Conservation (phyloP, 1,284 basidiomycete genomes). For the Pseudomicrostroma phylloplanum region DNA sequence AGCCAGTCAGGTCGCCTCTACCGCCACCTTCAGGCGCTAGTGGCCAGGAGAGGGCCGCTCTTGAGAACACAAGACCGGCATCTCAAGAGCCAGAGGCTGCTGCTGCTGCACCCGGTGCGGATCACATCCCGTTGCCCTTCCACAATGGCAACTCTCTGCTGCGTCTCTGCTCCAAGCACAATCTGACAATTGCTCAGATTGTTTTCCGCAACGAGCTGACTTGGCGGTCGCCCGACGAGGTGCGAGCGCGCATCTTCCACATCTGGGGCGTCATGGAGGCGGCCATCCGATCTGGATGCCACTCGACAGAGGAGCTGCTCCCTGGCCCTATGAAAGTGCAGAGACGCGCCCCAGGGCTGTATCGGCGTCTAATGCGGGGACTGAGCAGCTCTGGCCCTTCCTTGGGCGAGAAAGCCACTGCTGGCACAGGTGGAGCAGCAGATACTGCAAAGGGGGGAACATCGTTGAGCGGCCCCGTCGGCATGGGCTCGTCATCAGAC, state of each 20-base stretch:
- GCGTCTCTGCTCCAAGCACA: slow-evolving; percentile 71
- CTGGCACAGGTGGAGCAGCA: not conserved
- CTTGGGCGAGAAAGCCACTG: not conserved
- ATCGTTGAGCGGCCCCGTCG: not conserved
- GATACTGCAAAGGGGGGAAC: not conserved
- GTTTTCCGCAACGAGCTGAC: slow-evolving; percentile 86
- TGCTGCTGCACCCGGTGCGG: not conserved
- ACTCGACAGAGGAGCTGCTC: slow-evolving; percentile 67
- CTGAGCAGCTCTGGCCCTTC: slow-evolving; percentile 46
- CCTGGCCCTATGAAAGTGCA: slow-evolving; percentile 66
- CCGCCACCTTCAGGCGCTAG: not conserved
- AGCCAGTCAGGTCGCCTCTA: slow-evolving; percentile 16
- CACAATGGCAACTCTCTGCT: slow-evolving; percentile 71
- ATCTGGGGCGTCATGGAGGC: slow-evolving; percentile 93
- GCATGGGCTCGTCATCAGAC: not conserved
- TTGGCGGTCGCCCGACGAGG: slow-evolving; percentile 37
- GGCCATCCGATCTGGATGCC: slow-evolving; percentile 81
- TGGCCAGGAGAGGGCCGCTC: not conserved
- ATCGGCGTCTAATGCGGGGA: slow-evolving; percentile 80
- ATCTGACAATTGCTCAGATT: slow-evolving; percentile 61
- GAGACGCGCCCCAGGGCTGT: slow-evolving; percentile 37
- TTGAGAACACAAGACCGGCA: not conserved
- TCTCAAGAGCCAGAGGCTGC: not conserved
- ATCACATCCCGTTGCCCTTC: slow-evolving; percentile 72
- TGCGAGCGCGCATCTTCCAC: slow-evolving; percentile 22